Evolutionary conservation across 495 filamentous ascomycete genomes (phyloP).

Genomic region (Penicillium goetzii): DNA sequence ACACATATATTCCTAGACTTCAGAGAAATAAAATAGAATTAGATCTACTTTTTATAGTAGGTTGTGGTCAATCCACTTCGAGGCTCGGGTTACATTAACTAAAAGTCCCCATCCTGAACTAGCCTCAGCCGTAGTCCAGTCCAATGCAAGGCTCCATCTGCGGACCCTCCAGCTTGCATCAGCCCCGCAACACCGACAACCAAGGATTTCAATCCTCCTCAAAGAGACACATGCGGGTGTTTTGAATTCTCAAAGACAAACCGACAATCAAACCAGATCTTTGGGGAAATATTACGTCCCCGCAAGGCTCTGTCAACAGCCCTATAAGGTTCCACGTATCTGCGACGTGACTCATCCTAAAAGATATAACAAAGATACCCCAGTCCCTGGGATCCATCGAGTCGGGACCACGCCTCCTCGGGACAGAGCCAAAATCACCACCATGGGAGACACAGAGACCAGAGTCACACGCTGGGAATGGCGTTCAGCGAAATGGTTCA

Average conservation of each 20-base stretch:
- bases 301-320: not conserved
- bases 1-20: not conserved
- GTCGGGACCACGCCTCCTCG: not conserved
- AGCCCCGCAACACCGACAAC: not conserved
- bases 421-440: not conserved
- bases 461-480: not conserved
- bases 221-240: not conserved
- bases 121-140: not conserved
- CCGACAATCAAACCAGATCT: not conserved
- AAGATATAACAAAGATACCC: not conserved
- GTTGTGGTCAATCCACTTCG: not conserved
- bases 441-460: not conserved
- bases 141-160: not conserved
- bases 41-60: not conserved
- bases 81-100: not conserved
- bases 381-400: not conserved
- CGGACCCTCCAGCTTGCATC: not conserved
- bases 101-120: not conserved
- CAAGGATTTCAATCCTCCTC: not conserved
- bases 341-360: not conserved
- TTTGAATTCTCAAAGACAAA: not conserved
- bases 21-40: not conserved
- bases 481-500: conserved; percentile 16
- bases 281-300: not conserved
- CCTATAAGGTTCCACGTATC: too few species aligned